These are phyloP conservation scores for Rhexocercosporidium sp. DNA, from an alignment of 2,329 filamentous ascomycete species.

Conservation along the genomic window DNA sequence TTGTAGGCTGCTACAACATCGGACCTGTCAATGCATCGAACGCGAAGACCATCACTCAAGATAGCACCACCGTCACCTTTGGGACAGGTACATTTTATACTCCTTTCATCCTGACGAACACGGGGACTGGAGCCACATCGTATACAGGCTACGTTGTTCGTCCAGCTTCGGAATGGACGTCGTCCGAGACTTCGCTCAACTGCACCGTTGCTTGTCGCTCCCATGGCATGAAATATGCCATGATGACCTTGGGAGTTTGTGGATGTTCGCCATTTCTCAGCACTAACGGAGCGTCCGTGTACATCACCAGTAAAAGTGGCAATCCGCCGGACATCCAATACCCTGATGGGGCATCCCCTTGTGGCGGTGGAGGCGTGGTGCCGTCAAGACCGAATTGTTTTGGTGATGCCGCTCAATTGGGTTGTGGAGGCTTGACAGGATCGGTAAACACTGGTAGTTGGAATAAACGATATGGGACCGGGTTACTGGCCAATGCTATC, in stretches of 20 bases:
- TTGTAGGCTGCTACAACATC: not conserved
- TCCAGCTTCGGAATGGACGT: not conserved
- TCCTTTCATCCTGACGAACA: not conserved
- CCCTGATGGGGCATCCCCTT: not conserved
- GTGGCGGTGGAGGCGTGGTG: not conserved
- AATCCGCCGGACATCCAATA: not conserved
- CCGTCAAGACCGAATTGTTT: not conserved
- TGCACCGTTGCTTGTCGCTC: conserved; percentile 4
- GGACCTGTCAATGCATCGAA: not conserved
- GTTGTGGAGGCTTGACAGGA: not conserved
- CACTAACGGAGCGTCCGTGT: not conserved
- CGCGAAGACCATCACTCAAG: not conserved
- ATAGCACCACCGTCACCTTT: not conserved
- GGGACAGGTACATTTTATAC: not conserved
- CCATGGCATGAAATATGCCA: conserved; percentile 15
- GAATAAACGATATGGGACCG: not conserved
- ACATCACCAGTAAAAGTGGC: not conserved
- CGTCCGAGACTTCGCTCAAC: not conserved
- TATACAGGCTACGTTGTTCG: not conserved
- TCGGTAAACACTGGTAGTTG: not conserved
- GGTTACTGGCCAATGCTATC: not conserved
- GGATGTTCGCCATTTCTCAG: conserved; percentile 5
- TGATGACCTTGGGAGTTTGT: not conserved
- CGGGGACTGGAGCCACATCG: not conserved
- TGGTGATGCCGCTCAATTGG: not conserved